These are phyloP conservation scores for Suhomyces faveliae DNA, from an alignment of 805 yeast species.

Conservation along the genomic window DNA sequence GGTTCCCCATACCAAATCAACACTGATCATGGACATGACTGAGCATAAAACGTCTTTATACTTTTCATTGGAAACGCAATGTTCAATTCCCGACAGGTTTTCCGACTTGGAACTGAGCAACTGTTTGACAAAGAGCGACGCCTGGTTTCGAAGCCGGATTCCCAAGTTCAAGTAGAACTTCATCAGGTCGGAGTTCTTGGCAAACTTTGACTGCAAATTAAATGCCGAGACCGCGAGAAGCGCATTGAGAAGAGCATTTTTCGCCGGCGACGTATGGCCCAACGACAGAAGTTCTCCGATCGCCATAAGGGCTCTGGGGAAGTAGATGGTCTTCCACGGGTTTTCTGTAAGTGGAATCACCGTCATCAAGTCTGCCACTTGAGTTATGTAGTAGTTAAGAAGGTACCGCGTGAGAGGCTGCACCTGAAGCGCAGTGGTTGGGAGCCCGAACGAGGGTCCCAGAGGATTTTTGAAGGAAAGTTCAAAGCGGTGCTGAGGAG, in stretches of 20 bases:
- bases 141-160: constrained; percentile 70
- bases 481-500: constrained; percentile 41
- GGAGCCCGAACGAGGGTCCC: constrained; percentile 36
- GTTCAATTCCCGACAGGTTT: constrained; percentile 39
- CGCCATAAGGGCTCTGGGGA: constrained; percentile 79
- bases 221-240: constrained; percentile 79
- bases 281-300: constrained; percentile 75
- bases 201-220: constrained; percentile 70
- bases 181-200: constrained; percentile 63
- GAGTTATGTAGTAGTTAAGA: constrained; percentile 66
- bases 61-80: constrained; percentile 53
- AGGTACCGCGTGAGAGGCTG: constrained; percentile 72
- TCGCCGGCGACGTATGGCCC: constrained; percentile 72
- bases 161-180: constrained; percentile 71
- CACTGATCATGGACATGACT: constrained; percentile 79
- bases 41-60: constrained; percentile 85
- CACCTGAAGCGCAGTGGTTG: constrained; percentile 60
- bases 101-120: constrained; percentile 42
- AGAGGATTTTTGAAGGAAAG: constrained; percentile 27
- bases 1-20: constrained; percentile 88
- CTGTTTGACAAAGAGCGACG: constrained; percentile 61
- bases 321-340: constrained; percentile 86
- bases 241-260: constrained; percentile 76
- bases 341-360: constrained; percentile 69
- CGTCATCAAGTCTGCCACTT: constrained; percentile 78